Conservation (phyloP, 2,329 filamentous ascomycete species). For the Penicillium sp. region DNA sequence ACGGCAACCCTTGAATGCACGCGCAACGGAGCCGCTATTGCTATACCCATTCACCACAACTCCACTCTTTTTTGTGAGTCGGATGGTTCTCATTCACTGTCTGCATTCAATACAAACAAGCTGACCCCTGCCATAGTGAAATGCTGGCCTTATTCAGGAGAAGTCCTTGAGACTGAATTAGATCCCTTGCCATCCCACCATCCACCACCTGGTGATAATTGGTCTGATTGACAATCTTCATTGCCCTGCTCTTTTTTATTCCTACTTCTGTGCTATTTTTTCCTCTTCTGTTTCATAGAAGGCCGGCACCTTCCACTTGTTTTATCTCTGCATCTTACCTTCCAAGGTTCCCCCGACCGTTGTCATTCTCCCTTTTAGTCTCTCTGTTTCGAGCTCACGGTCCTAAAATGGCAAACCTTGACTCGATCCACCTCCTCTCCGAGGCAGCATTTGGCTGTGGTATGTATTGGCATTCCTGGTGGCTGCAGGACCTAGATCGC, state of each 20-base stretch:
- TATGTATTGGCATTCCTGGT: slow-evolving; percentile 24
- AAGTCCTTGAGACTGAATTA: slow-evolving; percentile 21
- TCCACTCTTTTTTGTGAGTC: neutral
- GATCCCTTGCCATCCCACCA: slow-evolving; percentile 7
- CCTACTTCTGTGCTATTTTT: neutral
- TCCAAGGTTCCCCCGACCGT: neutral
- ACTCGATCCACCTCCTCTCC: slow-evolving; percentile 33
- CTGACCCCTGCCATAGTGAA: slow-evolving; percentile 12
- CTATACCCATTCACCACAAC: slow-evolving; percentile 1
- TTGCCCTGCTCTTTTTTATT: neutral
- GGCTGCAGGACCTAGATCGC: neutral
- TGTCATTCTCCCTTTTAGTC: slow-evolving; percentile 3
- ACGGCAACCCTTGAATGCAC: slow-evolving; percentile 14
- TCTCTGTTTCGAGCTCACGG: neutral
- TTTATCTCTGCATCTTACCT: neutral
- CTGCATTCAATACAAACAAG: neutral
- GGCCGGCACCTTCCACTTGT: slow-evolving; percentile 9
- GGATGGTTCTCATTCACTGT: neutral
- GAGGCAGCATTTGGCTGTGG: slow-evolving; percentile 44
- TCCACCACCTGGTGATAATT: neutral
- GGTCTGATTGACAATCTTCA: neutral
- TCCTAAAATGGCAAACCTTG: slow-evolving; percentile 34
- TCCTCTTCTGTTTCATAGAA: slow-evolving; percentile 4
- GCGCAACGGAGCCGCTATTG: neutral
- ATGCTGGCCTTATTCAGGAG: slow-evolving; percentile 21